Evolutionary conservation across 1,139 yeast genomes (phyloP), one percentile per base, ranked within the genome.

Genomic region (Geotrichum klebahnii): DNA sequence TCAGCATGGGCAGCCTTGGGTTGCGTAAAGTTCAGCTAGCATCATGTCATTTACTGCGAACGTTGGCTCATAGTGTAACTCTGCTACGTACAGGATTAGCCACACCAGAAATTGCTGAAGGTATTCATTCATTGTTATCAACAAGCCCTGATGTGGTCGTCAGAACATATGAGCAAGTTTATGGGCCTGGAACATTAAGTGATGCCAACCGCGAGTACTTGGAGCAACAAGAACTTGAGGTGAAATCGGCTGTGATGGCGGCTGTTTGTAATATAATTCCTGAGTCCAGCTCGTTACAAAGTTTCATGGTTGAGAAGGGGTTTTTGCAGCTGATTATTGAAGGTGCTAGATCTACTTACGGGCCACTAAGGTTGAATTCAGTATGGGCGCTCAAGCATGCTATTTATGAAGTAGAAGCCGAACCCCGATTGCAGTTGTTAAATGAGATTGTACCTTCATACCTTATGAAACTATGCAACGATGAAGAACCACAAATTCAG

Each of bases 261-360:
- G 77, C 81, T 2, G 67, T 86, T 23, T 85, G 95, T 36, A 89
- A 89, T 62, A 74, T 87, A 49, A 80, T 86, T 9, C 74, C 88
- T 28, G 96, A 88, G 56, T 88, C 87, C 64, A 82, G 90, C 50
- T 84, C 92, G 1, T 72, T 86, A 57, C 77, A 87, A 47, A 71
- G 76, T 44, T 75, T 74, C 44, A 72, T 85, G 50, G 69, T 82
- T 32, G 76, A 78, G 19, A 74, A 77, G 55, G 85, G 81, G 2
- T 68, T 78, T 3, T 72, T 85, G 37, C 70, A 77, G 4, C 64
- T 74, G 2, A 74, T 81, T 44, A 67, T 72, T 44, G 73, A 67
- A 2, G 65, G 67, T 8, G 59, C 67, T n/a, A 58, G 59, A 33
- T 63, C 69, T 3, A 39, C 48, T 2, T 61, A 66, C 49, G 55